A percentile compares a stretch with the other conserved stretches of the same genome.
Evolutionary conservation across 108 stramenopile genomes (phyloP).

Genomic region (Nitzschia palea): DNA sequence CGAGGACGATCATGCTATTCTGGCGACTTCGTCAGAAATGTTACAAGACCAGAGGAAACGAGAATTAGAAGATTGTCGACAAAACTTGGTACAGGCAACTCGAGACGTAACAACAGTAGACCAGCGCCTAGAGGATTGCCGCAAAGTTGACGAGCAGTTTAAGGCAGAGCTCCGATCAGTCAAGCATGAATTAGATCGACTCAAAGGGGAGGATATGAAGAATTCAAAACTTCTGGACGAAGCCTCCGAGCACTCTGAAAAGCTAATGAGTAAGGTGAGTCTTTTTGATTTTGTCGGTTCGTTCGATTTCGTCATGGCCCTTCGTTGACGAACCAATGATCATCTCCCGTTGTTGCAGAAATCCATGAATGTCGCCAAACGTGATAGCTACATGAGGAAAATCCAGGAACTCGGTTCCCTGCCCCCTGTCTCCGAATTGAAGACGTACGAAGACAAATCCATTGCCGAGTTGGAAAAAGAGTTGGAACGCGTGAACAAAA

Average conservation of each 20-base stretch:
- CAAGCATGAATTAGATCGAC: slow-evolving; percentile 78
- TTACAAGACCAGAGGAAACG: slow-evolving; percentile 52
- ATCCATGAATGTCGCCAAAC: slow-evolving; percentile 82
- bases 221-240: slow-evolving; percentile 66
- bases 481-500: slow-evolving; percentile 88
- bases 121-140: slow-evolving; percentile 55
- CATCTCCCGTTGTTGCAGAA: slow-evolving; percentile 50
- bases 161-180: slow-evolving; percentile 60
- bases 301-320: background rate
- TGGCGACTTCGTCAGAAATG: slow-evolving; percentile 28
- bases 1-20: slow-evolving; percentile 27
- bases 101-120: slow-evolving; percentile 61
- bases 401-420: slow-evolving; percentile 93
- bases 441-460: slow-evolving; percentile 61
- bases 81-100: slow-evolving; percentile 68
- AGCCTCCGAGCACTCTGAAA: slow-evolving; percentile 68
- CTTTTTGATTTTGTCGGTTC: slow-evolving; percentile 13
- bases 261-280: slow-evolving; percentile 79
- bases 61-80: slow-evolving; percentile 56
- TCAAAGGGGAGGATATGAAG: slow-evolving; percentile 66
- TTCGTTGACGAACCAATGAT: slow-evolving; percentile 1
- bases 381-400: slow-evolving; percentile 86
- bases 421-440: slow-evolving; percentile 82
- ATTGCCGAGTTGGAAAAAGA: slow-evolving; percentile 80
- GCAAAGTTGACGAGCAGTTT: slow-evolving; percentile 46